Evolutionary conservation across 139 green algal species (phyloP), one percentile per base, ranked within the genome.

Genomic region (Chlorella sorokiniana): DNA sequence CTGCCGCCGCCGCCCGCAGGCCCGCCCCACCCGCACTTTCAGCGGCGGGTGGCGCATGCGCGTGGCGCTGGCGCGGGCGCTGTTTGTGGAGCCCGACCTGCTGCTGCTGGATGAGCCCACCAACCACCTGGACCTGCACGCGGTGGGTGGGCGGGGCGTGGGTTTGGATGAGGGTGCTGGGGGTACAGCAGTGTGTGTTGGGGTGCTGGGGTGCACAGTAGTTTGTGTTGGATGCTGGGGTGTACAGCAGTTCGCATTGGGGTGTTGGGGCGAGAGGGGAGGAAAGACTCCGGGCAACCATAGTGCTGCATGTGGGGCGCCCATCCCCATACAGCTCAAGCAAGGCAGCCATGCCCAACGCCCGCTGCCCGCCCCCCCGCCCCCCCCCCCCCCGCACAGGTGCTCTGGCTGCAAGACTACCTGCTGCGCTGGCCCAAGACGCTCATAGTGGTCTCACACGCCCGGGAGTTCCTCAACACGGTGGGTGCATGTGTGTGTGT

Each of bases 381-480:
- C 16, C 29, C 6, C 6, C n/a, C 61, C 61, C n/a, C 61, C 4
- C 61, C 61, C 8, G 23, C 6, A 25, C 61, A 68, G 61, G 61
- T 68, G 23, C 81, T 97, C 68, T 98, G 94, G 94, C 90, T 98
- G 70, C 92, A 98, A 81, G 91, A 84, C 25, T 84, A 84, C 69
- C 69, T 84, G 41, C 42, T 79, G 38, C 78, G 71, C 68, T 78
- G 93, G 93, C 87, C 90, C 82, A 95, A 94, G 86, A 98, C 94
- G 40, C 69, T 98, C 70, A 77, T 98, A 33, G 85, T 97, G 71
- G 94, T 98, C 67, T 92, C 84, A 22, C 95, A 98, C 83, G 93
- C 92, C 31, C 88, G 94, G 42, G 91, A 96, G 78, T 98, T 98
- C 84, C 88, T 98, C 29, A 97, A 98, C 82, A 78, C 86, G 5